phyloP scores from a whole-genome alignment of 805 yeast genomes.

The Saccharomycopsis vini region DNA sequence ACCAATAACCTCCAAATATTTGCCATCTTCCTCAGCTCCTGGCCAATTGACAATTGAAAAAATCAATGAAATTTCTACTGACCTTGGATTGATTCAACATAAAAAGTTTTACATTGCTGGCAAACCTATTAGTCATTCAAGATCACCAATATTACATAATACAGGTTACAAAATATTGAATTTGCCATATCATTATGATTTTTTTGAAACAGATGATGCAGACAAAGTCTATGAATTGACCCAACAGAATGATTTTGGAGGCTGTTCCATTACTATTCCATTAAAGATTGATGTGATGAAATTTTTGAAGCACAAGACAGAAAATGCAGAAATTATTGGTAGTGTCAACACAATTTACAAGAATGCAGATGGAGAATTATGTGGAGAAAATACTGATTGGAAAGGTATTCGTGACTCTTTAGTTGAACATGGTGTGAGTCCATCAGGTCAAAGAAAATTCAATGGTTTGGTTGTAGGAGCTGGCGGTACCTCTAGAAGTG shows the following conservation, averaged over 20 bases:
- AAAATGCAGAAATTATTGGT: slow-evolving; percentile 77
- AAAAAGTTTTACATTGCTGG: slow-evolving; percentile 72
- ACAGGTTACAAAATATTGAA: slow-evolving; percentile 69
- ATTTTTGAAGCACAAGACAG: slow-evolving; percentile 54
- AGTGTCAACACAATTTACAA: slow-evolving; percentile 87
- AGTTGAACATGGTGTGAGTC: slow-evolving; percentile 31
- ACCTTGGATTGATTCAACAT: slow-evolving; percentile 53
- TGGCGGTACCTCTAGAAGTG: slow-evolving; percentile 97
- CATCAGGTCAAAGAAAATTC: not conserved
- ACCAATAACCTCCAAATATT: slow-evolving; percentile 68
- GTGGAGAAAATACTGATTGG: slow-evolving; percentile 96
- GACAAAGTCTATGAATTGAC: slow-evolving; percentile 34
- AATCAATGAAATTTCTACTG: slow-evolving; percentile 46
- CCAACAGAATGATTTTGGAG: slow-evolving; percentile 58
- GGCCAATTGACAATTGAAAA: slow-evolving; percentile 65
- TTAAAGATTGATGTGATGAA: slow-evolving; percentile 73
- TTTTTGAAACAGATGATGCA: slow-evolving; percentile 61
- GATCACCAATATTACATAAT: slow-evolving; percentile 82
- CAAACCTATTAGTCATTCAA: slow-evolving; percentile 73
- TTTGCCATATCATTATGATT: slow-evolving; percentile 62
- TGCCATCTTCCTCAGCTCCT: slow-evolving; percentile 69
- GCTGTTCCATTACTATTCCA: slow-evolving; percentile 94
- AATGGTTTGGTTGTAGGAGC: slow-evolving; percentile 86
- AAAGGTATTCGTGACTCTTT: slow-evolving; percentile 73
- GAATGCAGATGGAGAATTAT: slow-evolving; percentile 36